Percentiles rank a stretch among this genome's conserved stretches.
Conservation (phyloP, 2,329 filamentous ascomycete genomes). For the Clarireedia monteithiana region DNA sequence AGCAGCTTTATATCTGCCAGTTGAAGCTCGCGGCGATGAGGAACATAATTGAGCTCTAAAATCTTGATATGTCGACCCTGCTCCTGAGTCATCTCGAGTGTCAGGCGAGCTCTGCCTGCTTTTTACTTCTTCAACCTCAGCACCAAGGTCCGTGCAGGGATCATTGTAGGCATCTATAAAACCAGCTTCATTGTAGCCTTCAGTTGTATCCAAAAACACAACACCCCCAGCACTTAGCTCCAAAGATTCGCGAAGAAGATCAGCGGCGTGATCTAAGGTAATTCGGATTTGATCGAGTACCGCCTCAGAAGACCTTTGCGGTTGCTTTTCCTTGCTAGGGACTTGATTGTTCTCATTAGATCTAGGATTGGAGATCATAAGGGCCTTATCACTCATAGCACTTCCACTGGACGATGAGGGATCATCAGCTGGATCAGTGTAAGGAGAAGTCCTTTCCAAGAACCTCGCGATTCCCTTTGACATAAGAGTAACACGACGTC, state of each 20-base stretch:
- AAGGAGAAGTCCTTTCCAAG: constrained; percentile 33
- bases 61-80: not conserved
- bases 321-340: not conserved
- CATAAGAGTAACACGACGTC: constrained; percentile 42
- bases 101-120: not conserved
- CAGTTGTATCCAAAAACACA: constrained; percentile 24
- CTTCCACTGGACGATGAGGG: not conserved
- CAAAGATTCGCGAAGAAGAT: constrained; percentile 24
- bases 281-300: constrained; percentile 24
- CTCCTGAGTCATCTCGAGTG: not conserved
- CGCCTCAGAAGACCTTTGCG: constrained; percentile 6
- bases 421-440: not conserved
- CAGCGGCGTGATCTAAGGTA: constrained; percentile 24
- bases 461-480: constrained; percentile 44
- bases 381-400: not conserved
- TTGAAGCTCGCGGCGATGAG: constrained; percentile 13
- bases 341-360: too few relatives aligned
- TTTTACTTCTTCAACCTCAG: constrained; percentile 9
- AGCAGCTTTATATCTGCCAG: constrained; percentile 17
- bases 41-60: constrained; percentile 10
- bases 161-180: constrained; percentile 11
- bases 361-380: not conserved
- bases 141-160: constrained; percentile 10
- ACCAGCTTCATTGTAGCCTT: constrained; percentile 15
- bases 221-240: constrained; percentile 25